Conservation (phyloP, 2,329 filamentous ascomycete species). For the Fusarium subtropicale region DNA sequence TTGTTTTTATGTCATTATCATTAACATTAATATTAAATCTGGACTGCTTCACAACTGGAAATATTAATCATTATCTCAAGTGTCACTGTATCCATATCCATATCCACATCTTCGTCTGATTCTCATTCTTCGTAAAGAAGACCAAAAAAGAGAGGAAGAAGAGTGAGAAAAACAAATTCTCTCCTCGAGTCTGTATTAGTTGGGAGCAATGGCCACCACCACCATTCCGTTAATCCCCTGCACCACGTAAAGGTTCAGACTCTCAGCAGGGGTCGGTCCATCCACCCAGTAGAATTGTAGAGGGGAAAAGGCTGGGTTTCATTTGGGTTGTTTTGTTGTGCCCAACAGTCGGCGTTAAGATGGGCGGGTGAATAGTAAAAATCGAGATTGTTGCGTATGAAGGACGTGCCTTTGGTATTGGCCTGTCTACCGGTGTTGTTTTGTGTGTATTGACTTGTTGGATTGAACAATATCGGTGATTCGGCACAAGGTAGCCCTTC, state of each 20-base stretch:
- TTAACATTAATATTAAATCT: conserved; percentile 34
- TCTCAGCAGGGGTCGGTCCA: conserved; percentile 42
- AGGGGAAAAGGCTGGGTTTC: conserved; percentile 13
- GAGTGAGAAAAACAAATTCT: not conserved
- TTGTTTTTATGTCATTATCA: conserved; percentile 18
- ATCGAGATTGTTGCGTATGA: conserved; percentile 8
- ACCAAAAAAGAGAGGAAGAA: not conserved
- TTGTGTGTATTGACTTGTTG: too few species aligned
- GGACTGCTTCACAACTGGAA: conserved; percentile 26
- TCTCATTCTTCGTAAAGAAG: conserved; percentile 15
- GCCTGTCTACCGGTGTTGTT: not conserved
- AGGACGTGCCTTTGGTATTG: conserved; percentile 13
- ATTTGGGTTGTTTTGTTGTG: conserved; percentile 29
- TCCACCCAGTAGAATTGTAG: conserved; percentile 13
- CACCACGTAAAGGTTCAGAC: conserved; percentile 48
- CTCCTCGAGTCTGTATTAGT: conserved; percentile 43
- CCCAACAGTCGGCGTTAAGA: conserved; percentile 48
- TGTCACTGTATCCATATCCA: conserved; percentile 16
- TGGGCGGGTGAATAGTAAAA: conserved; percentile 35
- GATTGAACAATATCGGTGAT: not conserved
- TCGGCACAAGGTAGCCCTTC: not conserved
- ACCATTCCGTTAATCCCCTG: conserved; percentile 41
- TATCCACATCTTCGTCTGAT: not conserved
- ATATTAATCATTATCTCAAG: conserved; percentile 31
- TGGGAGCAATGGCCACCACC: conserved; percentile 27